Evolutionary conservation across 2,329 filamentous ascomycete genomes (phyloP), one percentile per base, ranked within the genome.

Genomic region (Aspergillus sp.): DNA sequence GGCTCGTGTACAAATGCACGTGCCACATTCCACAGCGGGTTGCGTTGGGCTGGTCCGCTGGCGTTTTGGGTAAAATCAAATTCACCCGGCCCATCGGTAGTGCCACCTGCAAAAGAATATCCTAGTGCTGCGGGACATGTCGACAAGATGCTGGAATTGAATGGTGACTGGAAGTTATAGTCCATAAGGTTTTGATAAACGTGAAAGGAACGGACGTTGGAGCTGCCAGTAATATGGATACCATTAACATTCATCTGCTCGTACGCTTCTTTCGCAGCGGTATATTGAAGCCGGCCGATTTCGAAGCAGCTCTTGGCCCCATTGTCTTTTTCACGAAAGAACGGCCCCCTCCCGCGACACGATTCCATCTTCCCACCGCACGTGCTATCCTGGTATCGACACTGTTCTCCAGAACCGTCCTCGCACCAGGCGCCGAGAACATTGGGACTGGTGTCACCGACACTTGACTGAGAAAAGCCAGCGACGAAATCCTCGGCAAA

Each of bases 51-150:
- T 6, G 88, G 83, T n/a, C 82, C 83, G 0, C 83, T 83, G 53
- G 86, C 79, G 54, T 89, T 90, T 62, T 97, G 91, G 1, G 87
- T 93, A 63, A 97, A 96, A 67, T 97, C 91, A 59, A 95, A 94
- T 0, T 82, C 82, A 0, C 91, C 91, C 0, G 91, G 90, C 4
- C 91, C 88, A 63, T 97, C 91, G 0, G 88, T 87, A 0, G 91
- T 97, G 7, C 91, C 91, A 1, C 87, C 91, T 0, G 91, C 91
- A 62, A 97, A 97, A 0, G 86, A 90, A 63, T 93, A 94, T 4
- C 91, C 91, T 49, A 97, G 72, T 0, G 89, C 88, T 0, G 90
- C 90, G 3, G 89, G 84, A 57, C 91, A 97, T 0, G 90, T 94
- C 43, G 71, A 74, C 5, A 82, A 45, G 3, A 48, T 86, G 29